Conservation (phyloP, 2,329 filamentous ascomycete species). For the Fusarium sp. region DNA sequence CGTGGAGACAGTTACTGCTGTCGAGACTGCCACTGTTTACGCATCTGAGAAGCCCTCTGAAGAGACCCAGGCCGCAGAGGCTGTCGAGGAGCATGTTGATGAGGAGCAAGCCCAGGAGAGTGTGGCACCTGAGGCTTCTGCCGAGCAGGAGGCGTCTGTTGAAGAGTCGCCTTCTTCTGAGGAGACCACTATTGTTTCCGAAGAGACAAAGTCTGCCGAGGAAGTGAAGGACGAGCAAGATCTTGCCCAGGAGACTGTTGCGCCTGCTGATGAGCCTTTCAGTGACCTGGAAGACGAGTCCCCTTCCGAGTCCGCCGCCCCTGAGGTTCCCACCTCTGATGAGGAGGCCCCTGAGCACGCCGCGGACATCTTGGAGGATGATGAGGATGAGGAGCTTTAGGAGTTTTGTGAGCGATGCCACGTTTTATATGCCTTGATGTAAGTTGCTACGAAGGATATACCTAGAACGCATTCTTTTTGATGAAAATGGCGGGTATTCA, state of each 20-base stretch:
- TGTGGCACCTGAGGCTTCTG: background rate
- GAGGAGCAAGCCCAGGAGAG: slow-evolving; percentile 12
- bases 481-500: slow-evolving; percentile 34
- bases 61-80: slow-evolving; percentile 22
- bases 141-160: background rate
- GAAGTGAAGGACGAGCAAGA: slow-evolving; percentile 14
- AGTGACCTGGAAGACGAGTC: background rate
- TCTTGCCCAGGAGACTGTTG: slow-evolving; percentile 6
- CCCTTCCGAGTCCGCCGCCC: background rate
- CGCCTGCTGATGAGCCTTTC: background rate
- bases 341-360: slow-evolving; percentile 4
- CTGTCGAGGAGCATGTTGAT: background rate
- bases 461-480: slow-evolving; percentile 40
- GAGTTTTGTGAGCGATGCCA: slow-evolving; percentile 20
- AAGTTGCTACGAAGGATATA: slow-evolving; percentile 46
- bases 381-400: slow-evolving; percentile 28
- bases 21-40: slow-evolving; percentile 48
- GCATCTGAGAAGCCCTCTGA: slow-evolving; percentile 45
- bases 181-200: slow-evolving; percentile 1
- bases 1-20: slow-evolving; percentile 51
- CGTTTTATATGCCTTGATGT: slow-evolving; percentile 42
- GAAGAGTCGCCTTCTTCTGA: slow-evolving; percentile 4
- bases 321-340: slow-evolving; percentile 1
- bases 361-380: slow-evolving; percentile 5
- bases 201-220: slow-evolving; percentile 1